Conservation (phyloP, 2,329 filamentous ascomycete genomes). For the Lachnellula suecica region DNA sequence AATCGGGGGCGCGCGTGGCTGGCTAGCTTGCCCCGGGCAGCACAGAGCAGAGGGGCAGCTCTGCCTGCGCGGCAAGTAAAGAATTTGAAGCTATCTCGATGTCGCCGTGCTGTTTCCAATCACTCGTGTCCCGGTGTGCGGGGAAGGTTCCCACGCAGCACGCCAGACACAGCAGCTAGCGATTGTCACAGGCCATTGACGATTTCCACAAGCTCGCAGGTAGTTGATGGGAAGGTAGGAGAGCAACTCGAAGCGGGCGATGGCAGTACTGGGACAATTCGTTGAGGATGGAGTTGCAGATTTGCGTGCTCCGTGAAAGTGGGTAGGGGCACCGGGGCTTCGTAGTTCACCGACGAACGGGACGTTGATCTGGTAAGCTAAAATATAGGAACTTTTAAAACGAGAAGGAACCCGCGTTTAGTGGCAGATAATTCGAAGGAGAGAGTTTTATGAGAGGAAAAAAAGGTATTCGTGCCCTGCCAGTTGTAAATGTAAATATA, state of each 20-base stretch:
- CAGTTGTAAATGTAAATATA: too few species aligned
- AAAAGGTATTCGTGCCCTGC: too few species aligned
- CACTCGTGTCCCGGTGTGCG: slow-evolving; percentile 53
- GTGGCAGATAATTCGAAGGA: background rate
- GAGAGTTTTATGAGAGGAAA: too few species aligned
- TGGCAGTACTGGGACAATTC: background rate
- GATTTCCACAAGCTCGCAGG: slow-evolving; percentile 19
- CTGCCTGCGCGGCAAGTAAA: slow-evolving; percentile 17
- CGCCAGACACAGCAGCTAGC: slow-evolving; percentile 52
- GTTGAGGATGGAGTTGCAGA: background rate
- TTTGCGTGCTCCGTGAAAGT: background rate
- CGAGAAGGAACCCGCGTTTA: background rate
- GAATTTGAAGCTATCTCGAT: slow-evolving; percentile 13
- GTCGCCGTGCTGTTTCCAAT: slow-evolving; percentile 27
- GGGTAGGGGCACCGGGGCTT: background rate
- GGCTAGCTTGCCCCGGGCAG: slow-evolving; percentile 38
- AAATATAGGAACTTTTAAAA: background rate
- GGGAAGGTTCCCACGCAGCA: slow-evolving; percentile 58
- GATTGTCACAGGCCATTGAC: slow-evolving; percentile 59
- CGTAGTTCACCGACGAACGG: background rate
- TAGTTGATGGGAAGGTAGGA: background rate
- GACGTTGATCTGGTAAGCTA: background rate
- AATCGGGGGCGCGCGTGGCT: slow-evolving; percentile 34
- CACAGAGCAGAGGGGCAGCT: slow-evolving; percentile 36
- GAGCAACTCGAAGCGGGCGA: background rate